phyloP scores from a whole-genome alignment of 2,329 filamentous ascomycete species.

The Fusarium staphyleae region DNA sequence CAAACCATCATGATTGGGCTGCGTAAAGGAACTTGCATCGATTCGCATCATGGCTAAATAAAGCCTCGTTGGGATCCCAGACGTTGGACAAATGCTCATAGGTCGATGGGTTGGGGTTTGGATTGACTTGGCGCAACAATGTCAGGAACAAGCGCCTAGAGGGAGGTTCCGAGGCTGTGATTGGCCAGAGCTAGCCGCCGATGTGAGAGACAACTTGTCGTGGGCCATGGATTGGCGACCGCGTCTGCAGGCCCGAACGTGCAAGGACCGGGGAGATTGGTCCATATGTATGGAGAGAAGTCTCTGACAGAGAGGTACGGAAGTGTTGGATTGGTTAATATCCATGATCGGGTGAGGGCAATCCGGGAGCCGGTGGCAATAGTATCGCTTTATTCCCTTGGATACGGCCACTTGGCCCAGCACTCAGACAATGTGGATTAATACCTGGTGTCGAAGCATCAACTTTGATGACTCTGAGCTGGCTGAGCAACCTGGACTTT shows the following conservation, averaged over 20 bases:
- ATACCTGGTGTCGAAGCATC: slow-evolving; percentile 1
- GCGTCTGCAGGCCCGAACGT: slow-evolving; percentile 23
- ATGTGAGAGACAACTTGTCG: slow-evolving; percentile 43
- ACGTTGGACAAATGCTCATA: slow-evolving; percentile 34
- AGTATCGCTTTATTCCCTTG: slow-evolving; percentile 12
- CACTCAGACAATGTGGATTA: neutral
- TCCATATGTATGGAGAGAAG: slow-evolving; percentile 4
- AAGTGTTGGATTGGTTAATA: slow-evolving; percentile 22
- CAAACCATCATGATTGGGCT: slow-evolving; percentile 37
- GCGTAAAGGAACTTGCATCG: slow-evolving; percentile 23
- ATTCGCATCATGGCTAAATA: slow-evolving; percentile 41
- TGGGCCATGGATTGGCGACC: slow-evolving; percentile 38
- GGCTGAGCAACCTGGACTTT: neutral
- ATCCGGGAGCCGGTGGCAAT: slow-evolving; percentile 17
- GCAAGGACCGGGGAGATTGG: slow-evolving; percentile 32
- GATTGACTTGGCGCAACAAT: slow-evolving; percentile 35
- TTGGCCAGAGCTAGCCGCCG: slow-evolving; percentile 45
- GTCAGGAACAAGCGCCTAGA: slow-evolving; percentile 52
- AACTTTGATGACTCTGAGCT: neutral
- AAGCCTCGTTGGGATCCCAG: slow-evolving; percentile 30
- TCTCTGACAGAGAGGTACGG: slow-evolving; percentile 23
- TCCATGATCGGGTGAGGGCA: slow-evolving; percentile 13
- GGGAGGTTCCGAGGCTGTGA: slow-evolving; percentile 29
- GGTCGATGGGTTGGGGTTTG: slow-evolving; percentile 32
- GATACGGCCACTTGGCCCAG: slow-evolving; percentile 15